These are phyloP conservation scores for Cystofilobasidium ferigula DNA, from an alignment of 768 basidiomycete species.

Conservation along the genomic window DNA sequence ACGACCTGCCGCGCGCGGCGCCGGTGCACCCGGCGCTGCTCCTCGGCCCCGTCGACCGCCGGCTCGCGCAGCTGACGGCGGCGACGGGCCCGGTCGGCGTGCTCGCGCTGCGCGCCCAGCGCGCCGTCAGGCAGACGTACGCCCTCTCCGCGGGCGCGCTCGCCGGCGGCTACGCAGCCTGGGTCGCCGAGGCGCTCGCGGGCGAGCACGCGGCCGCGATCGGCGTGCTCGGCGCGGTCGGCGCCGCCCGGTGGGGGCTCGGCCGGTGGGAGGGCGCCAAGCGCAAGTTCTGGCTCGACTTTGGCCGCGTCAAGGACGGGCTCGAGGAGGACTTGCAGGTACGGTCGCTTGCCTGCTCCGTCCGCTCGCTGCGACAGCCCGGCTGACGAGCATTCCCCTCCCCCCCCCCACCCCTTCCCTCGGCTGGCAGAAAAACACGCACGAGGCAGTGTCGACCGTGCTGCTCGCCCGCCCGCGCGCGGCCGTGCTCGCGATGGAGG, in stretches of 20 bases:
- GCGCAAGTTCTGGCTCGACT: slow-evolving; percentile 58
- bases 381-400: neutral
- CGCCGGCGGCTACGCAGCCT: neutral
- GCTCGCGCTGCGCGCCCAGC: neutral
- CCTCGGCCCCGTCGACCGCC: neutral
- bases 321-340: slow-evolving; percentile 57
- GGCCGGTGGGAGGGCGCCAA: slow-evolving; percentile 61
- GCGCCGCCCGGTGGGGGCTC: slow-evolving; percentile 53
- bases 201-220: neutral
- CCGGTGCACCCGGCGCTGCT: neutral
- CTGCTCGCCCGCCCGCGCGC: neutral
- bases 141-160: neutral
- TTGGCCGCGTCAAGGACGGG: slow-evolving; percentile 52
- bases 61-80: neutral
- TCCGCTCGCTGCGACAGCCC: neutral
- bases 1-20: neutral
- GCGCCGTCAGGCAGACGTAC: neutral
- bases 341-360: slow-evolving; percentile 24
- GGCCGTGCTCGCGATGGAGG: slow-evolving; percentile 4
- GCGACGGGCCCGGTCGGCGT: neutral
- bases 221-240: slow-evolving; percentile 34
- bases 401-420: no score
- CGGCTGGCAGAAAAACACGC: neutral
- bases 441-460: neutral
- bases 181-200: neutral